Percentiles rank a stretch among this genome's conserved stretches.
phyloP scores from a whole-genome alignment of 495 filamentous ascomycete genomes.

The Penicillium lividum region DNA sequence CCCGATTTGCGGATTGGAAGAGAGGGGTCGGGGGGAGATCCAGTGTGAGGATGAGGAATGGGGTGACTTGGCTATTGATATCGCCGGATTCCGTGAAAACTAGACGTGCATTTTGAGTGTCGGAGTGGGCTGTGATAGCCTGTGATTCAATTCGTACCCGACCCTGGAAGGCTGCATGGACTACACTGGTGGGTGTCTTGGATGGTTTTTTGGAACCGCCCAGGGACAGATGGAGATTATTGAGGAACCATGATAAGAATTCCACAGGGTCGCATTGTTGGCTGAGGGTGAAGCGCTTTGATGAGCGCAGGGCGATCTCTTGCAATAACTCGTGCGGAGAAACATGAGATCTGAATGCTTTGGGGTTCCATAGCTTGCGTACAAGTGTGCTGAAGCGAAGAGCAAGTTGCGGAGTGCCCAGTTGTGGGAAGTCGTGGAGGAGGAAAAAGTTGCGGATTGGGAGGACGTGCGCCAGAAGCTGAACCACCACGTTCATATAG shows the following conservation, averaged over 20 bases:
- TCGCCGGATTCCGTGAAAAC: slow-evolving; percentile 90
- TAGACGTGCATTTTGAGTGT: slow-evolving; percentile 77
- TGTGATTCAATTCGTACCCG: slow-evolving; percentile 90
- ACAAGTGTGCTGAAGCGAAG: slow-evolving; percentile 87
- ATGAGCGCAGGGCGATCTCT: slow-evolving; percentile 85
- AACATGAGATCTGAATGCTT: slow-evolving; percentile 95
- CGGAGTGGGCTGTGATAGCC: slow-evolving; percentile 88
- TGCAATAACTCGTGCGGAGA: slow-evolving; percentile 96
- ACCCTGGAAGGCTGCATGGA: slow-evolving; percentile 93
- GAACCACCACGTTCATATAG: slow-evolving; percentile 96
- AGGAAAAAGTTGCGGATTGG: slow-evolving; percentile 93
- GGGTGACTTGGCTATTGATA: slow-evolving; percentile 71
- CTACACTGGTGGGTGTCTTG: slow-evolving; percentile 59
- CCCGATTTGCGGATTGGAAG: slow-evolving; percentile 89
- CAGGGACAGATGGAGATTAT: slow-evolving; percentile 87
- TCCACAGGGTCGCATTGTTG: slow-evolving; percentile 93
- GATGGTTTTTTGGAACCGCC: slow-evolving; percentile 87
- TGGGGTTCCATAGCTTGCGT: slow-evolving; percentile 97
- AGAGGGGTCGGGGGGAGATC: slow-evolving; percentile 91
- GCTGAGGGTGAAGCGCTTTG: slow-evolving; percentile 89
- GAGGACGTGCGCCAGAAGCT: slow-evolving; percentile 84
- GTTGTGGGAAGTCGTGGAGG: slow-evolving; percentile 60
- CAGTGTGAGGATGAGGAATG: slow-evolving; percentile 88
- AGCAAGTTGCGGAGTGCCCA: slow-evolving; percentile 56
- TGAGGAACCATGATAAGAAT: slow-evolving; percentile 96